phyloP scores from a whole-genome alignment of 2,329 filamentous ascomycete genomes.

The Talaromyces atroroseus region DNA sequence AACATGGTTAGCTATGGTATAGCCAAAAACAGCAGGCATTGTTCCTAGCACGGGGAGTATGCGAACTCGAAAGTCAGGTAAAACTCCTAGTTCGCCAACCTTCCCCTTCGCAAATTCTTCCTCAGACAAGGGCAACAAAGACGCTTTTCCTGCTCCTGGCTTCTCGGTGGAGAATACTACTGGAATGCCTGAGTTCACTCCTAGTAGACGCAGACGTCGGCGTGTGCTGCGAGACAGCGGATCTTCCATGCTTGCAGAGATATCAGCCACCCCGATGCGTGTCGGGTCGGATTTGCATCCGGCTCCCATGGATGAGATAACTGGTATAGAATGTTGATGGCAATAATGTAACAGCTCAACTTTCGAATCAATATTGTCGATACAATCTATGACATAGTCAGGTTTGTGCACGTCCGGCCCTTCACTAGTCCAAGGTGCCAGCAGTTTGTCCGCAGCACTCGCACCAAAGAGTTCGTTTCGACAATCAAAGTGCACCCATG shows the following conservation, averaged over 20 bases:
- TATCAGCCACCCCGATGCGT: conserved; percentile 82
- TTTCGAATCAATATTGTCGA: conserved; percentile 97
- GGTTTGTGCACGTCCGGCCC: conserved; percentile 49
- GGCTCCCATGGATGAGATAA: conserved; percentile 94
- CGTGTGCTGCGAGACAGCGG: conserved; percentile 80
- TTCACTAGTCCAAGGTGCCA: conserved; percentile 58
- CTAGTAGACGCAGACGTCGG: conserved; percentile 67
- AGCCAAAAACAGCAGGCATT: conserved; percentile 94
- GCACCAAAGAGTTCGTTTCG: conserved; percentile 76
- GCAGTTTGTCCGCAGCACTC: conserved; percentile 57
- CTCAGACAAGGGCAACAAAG: conserved; percentile 77
- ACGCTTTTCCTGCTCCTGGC: conserved; percentile 82
- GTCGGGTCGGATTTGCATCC: conserved; percentile 88
- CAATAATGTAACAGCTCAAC: conserved; percentile 87
- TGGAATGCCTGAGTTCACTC: conserved; percentile 78
- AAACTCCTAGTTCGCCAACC: conserved; percentile 78
- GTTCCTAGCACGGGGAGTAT: conserved; percentile 93
- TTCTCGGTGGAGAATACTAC: conserved; percentile 92
- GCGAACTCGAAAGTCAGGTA: conserved; percentile 89
- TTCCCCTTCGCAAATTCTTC: conserved; percentile 82
- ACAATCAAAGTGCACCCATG: conserved; percentile 88
- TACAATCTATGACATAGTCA: conserved; percentile 91
- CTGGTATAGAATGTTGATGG: conserved; percentile 66
- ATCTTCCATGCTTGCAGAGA: conserved; percentile 81
- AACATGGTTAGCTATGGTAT: conserved; percentile 86